These are phyloP conservation scores for Berkeleyomyces rouxiae DNA, from an alignment of 2,329 filamentous ascomycete species.

Conservation along the genomic window DNA sequence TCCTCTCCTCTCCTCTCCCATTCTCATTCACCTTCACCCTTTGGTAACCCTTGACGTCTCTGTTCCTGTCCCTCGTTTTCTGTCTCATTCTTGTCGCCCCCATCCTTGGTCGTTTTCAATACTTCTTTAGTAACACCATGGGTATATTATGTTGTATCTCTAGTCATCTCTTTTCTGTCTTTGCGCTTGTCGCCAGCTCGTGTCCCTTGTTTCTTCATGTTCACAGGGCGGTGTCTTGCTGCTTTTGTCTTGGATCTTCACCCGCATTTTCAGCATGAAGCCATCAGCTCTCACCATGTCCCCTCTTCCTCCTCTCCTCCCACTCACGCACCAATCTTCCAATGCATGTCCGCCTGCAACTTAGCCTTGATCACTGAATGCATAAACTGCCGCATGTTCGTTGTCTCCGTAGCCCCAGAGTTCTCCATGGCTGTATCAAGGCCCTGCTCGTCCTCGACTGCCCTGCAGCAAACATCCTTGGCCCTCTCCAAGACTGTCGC, in stretches of 20 bases:
- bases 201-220: constrained; percentile 1
- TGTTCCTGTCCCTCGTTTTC: not conserved
- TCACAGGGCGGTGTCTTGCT: not conserved
- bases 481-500: constrained; percentile 50
- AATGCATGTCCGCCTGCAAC: constrained; percentile 36
- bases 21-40: not conserved
- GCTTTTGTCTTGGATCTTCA: not conserved
- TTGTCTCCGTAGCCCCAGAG: constrained; percentile 25
- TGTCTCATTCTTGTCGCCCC: not conserved
- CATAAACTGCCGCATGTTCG: constrained; percentile 41
- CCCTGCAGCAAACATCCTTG: constrained; percentile 43
- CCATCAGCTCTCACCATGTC: not conserved
- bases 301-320: not conserved
- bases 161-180: not conserved
- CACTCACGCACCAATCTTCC: constrained; percentile 26
- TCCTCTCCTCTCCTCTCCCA: not conserved
- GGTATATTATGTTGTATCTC: not conserved
- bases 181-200: not conserved
- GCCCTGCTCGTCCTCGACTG: constrained; percentile 21
- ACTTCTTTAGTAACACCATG: not conserved
- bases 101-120: not conserved
- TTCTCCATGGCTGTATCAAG: constrained; percentile 31
- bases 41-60: too few species aligned
- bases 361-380: constrained; percentile 43
- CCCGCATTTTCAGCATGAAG: not conserved